These are phyloP conservation scores for Pleodorina starrii DNA, from an alignment of 139 green algal species.

Conservation along the genomic window DNA sequence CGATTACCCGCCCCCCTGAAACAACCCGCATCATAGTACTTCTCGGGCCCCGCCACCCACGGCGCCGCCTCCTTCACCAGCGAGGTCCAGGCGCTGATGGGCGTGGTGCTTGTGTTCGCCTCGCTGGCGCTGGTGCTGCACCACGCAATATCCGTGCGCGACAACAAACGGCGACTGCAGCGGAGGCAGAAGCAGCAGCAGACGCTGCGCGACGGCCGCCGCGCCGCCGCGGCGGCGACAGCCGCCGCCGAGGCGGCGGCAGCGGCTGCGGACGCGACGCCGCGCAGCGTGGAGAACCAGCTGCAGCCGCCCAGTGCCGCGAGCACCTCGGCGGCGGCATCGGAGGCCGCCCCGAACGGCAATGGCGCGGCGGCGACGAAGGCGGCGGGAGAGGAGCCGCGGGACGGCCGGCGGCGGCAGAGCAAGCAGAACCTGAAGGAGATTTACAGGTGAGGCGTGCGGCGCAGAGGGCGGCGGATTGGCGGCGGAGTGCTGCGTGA, in stretches of 20 bases:
- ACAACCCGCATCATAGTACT: too few relatives aligned
- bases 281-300: neutral
- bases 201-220: conserved; percentile 14
- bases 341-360: too few relatives aligned
- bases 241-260: neutral
- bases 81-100: conserved; percentile 61
- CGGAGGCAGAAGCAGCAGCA: neutral
- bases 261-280: conserved; percentile 7
- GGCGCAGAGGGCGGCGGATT: too few relatives aligned
- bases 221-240: conserved; percentile 47
- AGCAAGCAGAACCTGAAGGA: conserved; percentile 49
- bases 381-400: neutral
- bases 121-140: conserved; percentile 59
- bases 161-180: neutral
- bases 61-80: conserved; percentile 37
- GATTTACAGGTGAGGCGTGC: conserved; percentile 38
- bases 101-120: conserved; percentile 59
- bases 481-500: too few relatives aligned
- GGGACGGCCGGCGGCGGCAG: conserved; percentile 7
- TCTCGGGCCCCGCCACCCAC: neutral
- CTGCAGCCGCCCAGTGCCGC: conserved; percentile 13
- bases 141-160: conserved; percentile 28
- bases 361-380: neutral
- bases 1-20: too few relatives aligned
- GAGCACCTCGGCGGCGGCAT: conserved; percentile 25